Evolutionary conservation across 768 basidiomycete species (phyloP), one percentile per base, ranked within the genome.

Genomic region (Boletus tomentosulus): DNA sequence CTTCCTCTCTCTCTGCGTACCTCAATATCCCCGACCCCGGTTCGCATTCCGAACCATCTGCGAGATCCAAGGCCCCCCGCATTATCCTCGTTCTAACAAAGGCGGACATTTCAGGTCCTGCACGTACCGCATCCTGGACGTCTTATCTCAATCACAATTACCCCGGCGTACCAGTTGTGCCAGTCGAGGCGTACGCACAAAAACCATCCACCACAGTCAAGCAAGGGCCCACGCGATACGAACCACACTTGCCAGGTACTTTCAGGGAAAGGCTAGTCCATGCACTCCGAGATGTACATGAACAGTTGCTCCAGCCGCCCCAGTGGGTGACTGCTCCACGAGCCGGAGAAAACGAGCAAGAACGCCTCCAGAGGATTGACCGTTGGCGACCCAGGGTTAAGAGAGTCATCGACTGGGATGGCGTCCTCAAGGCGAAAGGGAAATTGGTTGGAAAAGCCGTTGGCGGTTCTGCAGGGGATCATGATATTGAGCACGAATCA

Each of bases 51-150:
- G 59, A 54, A 68, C 19, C 71, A 75, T 60, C 74, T 65, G 27
- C 78, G 74, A 57, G 28, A 8, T 33, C 15, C 16, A 68, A 49
- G 9, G 24, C 33, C 6, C 59, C 64, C 4, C 51, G 39, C 12
- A 4, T 85, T 51, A 82, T 95, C 48, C 78, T 95, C 41, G 85
- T 93, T 46, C 77, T 95, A 9, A 94, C 92, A 16, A 95, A 98
- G 68, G 83, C 85, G 22, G 96, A 96, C 71, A 86, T 98, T 35
- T 78, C 88, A 6, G 90, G 92, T 15, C 78, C 81, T 12, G 73
- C 66, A 28, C 78, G 86, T 39, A 79, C 82, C 2, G 71, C 76
- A 8, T 80, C 82, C 4, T 94, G 92, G 92, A 75, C 77, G 12
- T 63, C 71, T 2, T 85, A 84, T 66, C 76, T 92, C 31, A 67